Base-by-base conservation (phyloP, 163 green algal species). In the Smithsoniella earleae region DNA sequence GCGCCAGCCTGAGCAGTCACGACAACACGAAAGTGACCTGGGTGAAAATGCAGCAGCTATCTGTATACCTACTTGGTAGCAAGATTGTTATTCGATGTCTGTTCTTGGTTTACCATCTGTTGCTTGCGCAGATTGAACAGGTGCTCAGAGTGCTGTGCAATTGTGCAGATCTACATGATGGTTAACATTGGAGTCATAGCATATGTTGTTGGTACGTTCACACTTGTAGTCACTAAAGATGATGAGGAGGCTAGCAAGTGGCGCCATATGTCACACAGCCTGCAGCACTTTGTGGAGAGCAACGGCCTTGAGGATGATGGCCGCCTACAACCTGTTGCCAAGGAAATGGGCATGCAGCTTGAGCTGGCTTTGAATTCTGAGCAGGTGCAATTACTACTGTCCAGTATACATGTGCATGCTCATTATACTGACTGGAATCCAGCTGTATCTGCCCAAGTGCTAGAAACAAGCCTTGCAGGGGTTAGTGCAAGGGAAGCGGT, bases 161-260 rank as follows among this genome's bases (percentile, higher is more conserved):
- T n/a, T n/a, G 25, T 64, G 49, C 49, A 64, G 49, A 27, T 64
- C 25, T 64, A 64, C 49, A 64, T 64, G 49, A 64, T 64, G 25
- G 8, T 64, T 27, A 64, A 64, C 49, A 64, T 64, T 25, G 49
- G 49, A 25, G 8, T 64, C 49, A 27, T 64, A 4, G 49, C 49
- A 27, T 64, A 64, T 27, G 33, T 64, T 27, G 49, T 64, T 27
- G 49, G 49, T 27, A 64, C 49, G 49, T 36, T 64, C 49, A 64
- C 49, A 4, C 49, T 64, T 27, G 49, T 64, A 25, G 49, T 64
- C 4, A 64, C 49, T 6, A 64, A 64, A 27, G 25, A 64, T 25
- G 49, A 64, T 27, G 49, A 64, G 49, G 49, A 25, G 5, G 49
- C 49, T 4, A 27, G 49, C 5, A 25, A 64, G 49, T 27, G 49